Conservation (phyloP, 2,329 filamentous ascomycete species). For the Leptographium flavum region DNA sequence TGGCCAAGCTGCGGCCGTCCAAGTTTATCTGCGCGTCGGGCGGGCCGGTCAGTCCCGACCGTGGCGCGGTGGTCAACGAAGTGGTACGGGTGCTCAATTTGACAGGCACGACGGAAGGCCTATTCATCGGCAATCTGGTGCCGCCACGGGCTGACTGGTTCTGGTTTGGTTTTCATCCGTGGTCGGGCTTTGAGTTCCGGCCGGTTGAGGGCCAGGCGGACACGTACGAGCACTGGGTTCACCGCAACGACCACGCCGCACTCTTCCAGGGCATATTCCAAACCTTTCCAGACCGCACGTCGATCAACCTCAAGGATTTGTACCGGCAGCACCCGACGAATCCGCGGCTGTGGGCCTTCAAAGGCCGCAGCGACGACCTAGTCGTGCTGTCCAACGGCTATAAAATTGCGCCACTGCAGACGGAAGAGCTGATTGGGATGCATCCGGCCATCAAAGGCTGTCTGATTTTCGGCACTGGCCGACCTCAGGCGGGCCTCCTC, state of each 20-base stretch:
- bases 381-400: slow-evolving; percentile 36
- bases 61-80: background rate
- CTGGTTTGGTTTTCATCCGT: slow-evolving; percentile 19
- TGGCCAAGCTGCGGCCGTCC: slow-evolving; percentile 9
- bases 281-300: slow-evolving; percentile 23
- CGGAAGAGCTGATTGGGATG: slow-evolving; percentile 24
- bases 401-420: slow-evolving; percentile 32
- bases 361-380: slow-evolving; percentile 27
- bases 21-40: slow-evolving; percentile 16
- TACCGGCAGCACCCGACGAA: slow-evolving; percentile 24
- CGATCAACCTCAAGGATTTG: slow-evolving; percentile 31
- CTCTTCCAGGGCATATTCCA: slow-evolving; percentile 24
- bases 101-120: slow-evolving; percentile 2
- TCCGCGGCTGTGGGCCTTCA: slow-evolving; percentile 21
- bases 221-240: slow-evolving; percentile 24
- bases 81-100: slow-evolving; percentile 2
- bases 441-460: slow-evolving; percentile 26
- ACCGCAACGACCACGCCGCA: slow-evolving; percentile 19
- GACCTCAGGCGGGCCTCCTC: slow-evolving; percentile 31
- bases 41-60: background rate
- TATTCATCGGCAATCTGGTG: slow-evolving; percentile 2
- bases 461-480: slow-evolving; percentile 29
- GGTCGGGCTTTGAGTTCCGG: slow-evolving; percentile 16
- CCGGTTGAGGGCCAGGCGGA: slow-evolving; percentile 16
- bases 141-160: slow-evolving; percentile 12